Evolutionary conservation across 1,284 basidiomycete species (phyloP), one percentile per base, ranked within the genome.

Genomic region (Gastroboletus turbinatus): DNA sequence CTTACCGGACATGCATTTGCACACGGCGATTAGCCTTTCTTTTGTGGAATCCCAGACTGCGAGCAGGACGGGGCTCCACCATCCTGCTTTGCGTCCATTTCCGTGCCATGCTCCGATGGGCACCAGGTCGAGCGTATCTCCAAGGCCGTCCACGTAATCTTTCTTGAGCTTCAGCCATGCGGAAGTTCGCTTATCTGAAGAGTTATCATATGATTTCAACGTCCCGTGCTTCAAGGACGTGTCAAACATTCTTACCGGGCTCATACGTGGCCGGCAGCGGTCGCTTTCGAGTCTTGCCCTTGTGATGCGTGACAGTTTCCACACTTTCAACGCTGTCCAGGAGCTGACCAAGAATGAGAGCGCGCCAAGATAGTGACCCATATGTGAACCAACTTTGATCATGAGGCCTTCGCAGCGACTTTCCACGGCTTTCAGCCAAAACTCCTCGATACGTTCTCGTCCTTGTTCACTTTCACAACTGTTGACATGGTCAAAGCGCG

Each of bases 1-100:
- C 79, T 62, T 65, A 85, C 86, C 86, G 65, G 84, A 88, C 85
- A 90, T 89, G 74, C 90, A 94, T 71, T 96, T 96, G 74, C 92
- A 94, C 38, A 96, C 82, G 0, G 90, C 93, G 51, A 94, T 85
- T 56, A 89, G 79, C 45, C 76, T 81, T 16, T 87, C 92, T 4
- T 77, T 80, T 55, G 82, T 79, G 17, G 85, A 76, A 67, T 96
- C 88, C 79, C 92, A 90, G 49, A 89, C 73, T 10, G 89, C 94
- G 32, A 97, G 81, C 14, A 98, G 77, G 63, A 97, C 86, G 0
- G 95, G 95, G 60, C 87, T 90, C 93, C 94, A 98, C 94, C 94
- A 97, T 29, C 84, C 82, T 10, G 87, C 89, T 73, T 97, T 98
- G 35, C 94, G 77, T n/a, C 95, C 95, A 71, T 88, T 90, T 43